Evolutionary conservation across 768 basidiomycete species (phyloP), one percentile per base, ranked within the genome.

Genomic region (Rhizopogon vesiculosus): DNA sequence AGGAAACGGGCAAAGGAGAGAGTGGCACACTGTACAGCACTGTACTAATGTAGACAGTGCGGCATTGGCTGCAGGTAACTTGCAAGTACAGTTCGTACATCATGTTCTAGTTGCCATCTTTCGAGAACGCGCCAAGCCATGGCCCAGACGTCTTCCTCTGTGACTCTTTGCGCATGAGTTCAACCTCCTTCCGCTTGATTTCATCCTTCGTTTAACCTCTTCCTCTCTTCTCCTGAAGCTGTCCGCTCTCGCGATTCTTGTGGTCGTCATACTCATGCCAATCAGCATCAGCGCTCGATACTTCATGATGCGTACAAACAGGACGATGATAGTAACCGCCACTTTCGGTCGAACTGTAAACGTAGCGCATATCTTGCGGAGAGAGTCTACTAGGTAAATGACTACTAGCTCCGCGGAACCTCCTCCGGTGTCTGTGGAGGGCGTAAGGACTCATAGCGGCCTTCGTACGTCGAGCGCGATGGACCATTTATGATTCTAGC

Each of bases 241-340:
- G 53, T 63, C 66, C 28, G 68, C 72, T 45, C 69, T 67, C 67
- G 39, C 69, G 71, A 56, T 65, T 66, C 4, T 60, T 63, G 38
- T 66, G 63, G 29, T 69, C 69, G 25, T 66, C 66, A 57, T 66
- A 74, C 59, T 61, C 68, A 35, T 59, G 62, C 62, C 69, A 70
- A 28, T 53, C 57, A 50, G 45, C 45, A n/a, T 61, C 67, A 45
- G 73, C 75, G 62, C 31, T 62, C 67, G 7, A 69, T 45, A 65
- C 69, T 56, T 70, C 70, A 41, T 33, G 65, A 45, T 67, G 70
- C 2, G 63, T 54, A 38, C 62, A 65, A 8, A 71, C 67, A 10
- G 55, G 59, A 3, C 63, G 61, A 35, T 55, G 51, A 25, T 57
- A 7, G 39, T 59, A 58, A 19, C 12, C 25, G 3, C 25, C 42